These are phyloP conservation scores for Populus euphratica DNA, from an alignment of 345 rosid species.

Conservation along the genomic window DNA sequence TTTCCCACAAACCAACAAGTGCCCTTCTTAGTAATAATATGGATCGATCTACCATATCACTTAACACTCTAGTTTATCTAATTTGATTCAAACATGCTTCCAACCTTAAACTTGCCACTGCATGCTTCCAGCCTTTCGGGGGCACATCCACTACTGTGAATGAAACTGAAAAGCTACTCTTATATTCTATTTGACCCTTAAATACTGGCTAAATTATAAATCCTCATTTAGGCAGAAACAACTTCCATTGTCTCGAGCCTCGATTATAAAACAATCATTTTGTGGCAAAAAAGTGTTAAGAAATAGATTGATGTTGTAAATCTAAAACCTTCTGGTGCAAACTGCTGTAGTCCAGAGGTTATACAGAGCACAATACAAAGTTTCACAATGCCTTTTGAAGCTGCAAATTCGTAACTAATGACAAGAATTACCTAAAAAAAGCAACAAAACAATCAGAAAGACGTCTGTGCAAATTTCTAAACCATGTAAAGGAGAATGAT, in stretches of 20 bases:
- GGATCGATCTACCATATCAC: neutral
- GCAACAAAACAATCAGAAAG: neutral
- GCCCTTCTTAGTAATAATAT: neutral
- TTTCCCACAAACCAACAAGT: neutral
- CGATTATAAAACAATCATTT: neutral
- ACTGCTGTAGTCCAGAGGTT: neutral
- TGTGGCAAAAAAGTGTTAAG: neutral
- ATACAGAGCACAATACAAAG: neutral
- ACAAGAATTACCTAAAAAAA: neutral
- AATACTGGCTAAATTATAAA: neutral
- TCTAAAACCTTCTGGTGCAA: neutral
- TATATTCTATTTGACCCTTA: neutral
- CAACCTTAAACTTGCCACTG: neutral
- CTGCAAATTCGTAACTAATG: neutral
- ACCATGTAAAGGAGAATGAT: neutral
- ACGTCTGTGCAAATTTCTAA: neutral
- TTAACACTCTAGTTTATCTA: neutral
- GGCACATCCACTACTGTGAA: neutral
- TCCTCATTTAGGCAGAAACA: neutral
- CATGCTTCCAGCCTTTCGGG: neutral
- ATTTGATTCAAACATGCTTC: neutral
- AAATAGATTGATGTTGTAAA: neutral
- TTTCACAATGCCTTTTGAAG: neutral
- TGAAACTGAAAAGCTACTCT: neutral
- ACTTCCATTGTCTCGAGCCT: neutral